Conservation (phyloP, 2,329 filamentous ascomycete species). For the Alternaria sp. region DNA sequence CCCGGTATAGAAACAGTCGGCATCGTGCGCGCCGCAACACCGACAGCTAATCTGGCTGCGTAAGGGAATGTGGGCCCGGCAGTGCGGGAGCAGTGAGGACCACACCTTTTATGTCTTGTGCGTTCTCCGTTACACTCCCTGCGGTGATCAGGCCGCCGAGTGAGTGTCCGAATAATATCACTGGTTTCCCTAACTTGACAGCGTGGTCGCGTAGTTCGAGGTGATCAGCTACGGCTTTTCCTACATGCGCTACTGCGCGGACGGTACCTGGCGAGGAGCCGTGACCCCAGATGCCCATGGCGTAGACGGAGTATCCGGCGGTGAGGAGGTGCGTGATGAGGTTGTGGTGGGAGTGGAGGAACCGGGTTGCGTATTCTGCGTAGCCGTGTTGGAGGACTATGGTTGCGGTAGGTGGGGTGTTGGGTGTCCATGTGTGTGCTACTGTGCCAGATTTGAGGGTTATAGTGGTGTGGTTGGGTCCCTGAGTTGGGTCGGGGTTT, state of each 20-base stretch:
- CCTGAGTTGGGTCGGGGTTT: background rate
- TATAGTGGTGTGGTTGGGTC: background rate
- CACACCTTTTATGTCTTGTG: background rate
- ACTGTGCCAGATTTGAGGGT: background rate
- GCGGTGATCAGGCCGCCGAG: background rate
- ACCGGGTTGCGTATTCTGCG: conserved; percentile 15
- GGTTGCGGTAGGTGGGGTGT: background rate
- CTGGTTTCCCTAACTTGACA: background rate
- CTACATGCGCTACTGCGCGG: conserved; percentile 1
- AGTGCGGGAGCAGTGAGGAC: background rate
- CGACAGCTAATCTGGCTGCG: background rate
- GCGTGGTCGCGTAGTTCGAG: background rate
- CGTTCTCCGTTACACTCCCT: background rate
- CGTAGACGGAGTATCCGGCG: background rate
- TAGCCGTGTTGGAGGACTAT: conserved; percentile 19
- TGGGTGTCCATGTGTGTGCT: background rate
- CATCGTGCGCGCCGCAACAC: background rate
- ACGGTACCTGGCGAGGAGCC: background rate
- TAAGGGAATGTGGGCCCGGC: background rate
- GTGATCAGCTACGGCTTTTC: background rate
- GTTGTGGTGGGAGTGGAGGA: conserved; percentile 11
- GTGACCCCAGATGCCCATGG: background rate
- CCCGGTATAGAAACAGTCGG: background rate
- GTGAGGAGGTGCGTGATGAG: conserved; percentile 11
- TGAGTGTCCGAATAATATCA: background rate